Evolutionary conservation across 2,329 filamentous ascomycete genomes (phyloP).

Genomic region (Xylaria sp.): DNA sequence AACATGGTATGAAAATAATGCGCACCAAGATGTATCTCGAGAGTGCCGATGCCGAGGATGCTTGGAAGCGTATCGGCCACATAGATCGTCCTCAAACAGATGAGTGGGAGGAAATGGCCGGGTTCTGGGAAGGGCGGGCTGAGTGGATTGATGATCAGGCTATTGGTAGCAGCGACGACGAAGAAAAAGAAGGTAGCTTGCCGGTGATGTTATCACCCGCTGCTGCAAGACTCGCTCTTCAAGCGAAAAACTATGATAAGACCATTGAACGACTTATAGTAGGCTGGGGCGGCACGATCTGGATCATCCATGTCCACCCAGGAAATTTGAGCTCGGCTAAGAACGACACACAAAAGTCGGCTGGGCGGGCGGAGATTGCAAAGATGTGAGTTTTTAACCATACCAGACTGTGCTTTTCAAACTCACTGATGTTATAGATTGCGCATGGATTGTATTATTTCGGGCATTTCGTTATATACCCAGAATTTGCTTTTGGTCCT

Average conservation of each 20-base stretch:
- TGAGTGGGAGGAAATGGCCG: constrained; percentile 95
- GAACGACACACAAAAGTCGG: constrained; percentile 74
- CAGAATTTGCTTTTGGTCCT: constrained; percentile 90
- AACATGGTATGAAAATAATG: constrained; percentile 98
- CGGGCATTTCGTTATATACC: constrained; percentile 95
- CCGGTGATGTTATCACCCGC: constrained; percentile 56
- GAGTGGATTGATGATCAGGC: constrained; percentile 92
- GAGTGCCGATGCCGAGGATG: constrained; percentile 78
- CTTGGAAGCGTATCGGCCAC: constrained; percentile 95
- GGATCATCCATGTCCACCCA: constrained; percentile 91
- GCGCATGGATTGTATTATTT: constrained; percentile 97
- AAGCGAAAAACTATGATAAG: constrained; percentile 60
- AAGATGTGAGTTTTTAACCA: constrained; percentile 76
- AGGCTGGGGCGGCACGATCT: constrained; percentile 95
- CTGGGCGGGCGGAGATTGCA: constrained; percentile 87
- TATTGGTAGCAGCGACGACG: constrained; percentile 78
- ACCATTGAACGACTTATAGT: constrained; percentile 83
- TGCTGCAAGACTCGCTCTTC: constrained; percentile 60
- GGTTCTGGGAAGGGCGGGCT: constrained; percentile 90
- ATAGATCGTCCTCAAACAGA: constrained; percentile 87
- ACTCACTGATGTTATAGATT: constrained; percentile 66
- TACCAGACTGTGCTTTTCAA: neutral
- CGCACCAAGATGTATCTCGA: constrained; percentile 86
- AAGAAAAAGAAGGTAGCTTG: constrained; percentile 54
- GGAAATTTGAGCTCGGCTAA: constrained; percentile 75